Evolutionary conservation across 805 yeast genomes (phyloP).

Genomic region (Pichia membranifaciens): DNA sequence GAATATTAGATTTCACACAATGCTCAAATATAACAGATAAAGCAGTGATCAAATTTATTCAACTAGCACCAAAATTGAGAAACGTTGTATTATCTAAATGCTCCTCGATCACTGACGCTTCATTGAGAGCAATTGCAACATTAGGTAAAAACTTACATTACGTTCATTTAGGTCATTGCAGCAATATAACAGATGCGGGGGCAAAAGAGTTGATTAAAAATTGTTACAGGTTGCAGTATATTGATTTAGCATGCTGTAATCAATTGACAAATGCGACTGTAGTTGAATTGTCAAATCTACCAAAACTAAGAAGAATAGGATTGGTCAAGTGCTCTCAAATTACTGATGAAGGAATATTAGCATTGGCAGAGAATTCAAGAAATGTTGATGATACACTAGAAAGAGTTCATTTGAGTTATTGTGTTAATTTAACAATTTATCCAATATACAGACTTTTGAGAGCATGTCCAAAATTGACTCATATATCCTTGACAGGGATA

Average conservation of each 20-base stretch:
- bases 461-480: conserved; percentile 82
- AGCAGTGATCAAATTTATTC: conserved; percentile 65
- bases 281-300: conserved; percentile 66
- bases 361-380: conserved; percentile 49
- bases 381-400: conserved; percentile 73
- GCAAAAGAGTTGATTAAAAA: conserved; percentile 65
- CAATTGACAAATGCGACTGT: conserved; percentile 83
- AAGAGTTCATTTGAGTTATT: conserved; percentile 88
- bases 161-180: conserved; percentile 91
- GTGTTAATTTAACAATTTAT: conserved; percentile 69
- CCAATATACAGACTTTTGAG: conserved; percentile 73
- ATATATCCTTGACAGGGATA: conserved; percentile 87
- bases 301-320: conserved; percentile 84
- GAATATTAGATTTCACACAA: conserved; percentile 80
- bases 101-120: conserved; percentile 74
- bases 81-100: conserved; percentile 90
- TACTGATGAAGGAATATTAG: conserved; percentile 75
- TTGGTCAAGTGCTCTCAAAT: conserved; percentile 85
- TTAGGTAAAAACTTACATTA: conserved; percentile 80
- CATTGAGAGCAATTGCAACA: conserved; percentile 62
- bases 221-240: conserved; percentile 83
- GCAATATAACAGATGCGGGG: conserved; percentile 83
- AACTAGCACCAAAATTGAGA: conserved; percentile 76
- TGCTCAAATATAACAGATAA: conserved; percentile 78
- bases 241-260: conserved; percentile 91